Conservation (phyloP, 176 grass and related monocot genomes). For the Areca catechu region DNA sequence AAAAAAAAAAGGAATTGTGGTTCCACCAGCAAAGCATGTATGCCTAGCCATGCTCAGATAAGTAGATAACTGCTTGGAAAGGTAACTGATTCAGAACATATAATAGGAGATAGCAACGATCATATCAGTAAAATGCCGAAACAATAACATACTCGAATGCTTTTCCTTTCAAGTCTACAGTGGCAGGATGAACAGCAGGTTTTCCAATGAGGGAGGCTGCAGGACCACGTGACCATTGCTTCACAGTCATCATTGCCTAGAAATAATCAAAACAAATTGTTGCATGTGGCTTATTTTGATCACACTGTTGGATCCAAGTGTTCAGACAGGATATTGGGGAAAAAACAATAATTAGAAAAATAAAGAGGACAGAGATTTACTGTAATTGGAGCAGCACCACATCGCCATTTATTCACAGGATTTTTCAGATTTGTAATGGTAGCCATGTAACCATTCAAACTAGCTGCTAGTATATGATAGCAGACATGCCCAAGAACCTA, state of each 20-base stretch:
- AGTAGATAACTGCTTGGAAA: no score
- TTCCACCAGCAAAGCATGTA: neutral
- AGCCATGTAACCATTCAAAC: constrained; percentile 94
- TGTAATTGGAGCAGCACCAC: constrained; percentile 91
- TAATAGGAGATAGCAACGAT: neutral
- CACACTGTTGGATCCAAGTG: no score
- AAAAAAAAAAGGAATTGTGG: no score
- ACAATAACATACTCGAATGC: constrained; percentile 74
- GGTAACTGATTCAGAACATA: no score
- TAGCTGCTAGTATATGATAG: constrained; percentile 87
- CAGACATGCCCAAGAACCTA: constrained; percentile 95
- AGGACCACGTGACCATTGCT: constrained; percentile 74
- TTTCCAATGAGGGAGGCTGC: constrained; percentile 68
- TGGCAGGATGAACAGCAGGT: constrained; percentile 86
- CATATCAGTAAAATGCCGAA: neutral
- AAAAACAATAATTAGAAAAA: neutral
- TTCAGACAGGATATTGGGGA: no score
- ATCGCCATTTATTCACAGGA: constrained; percentile 89
- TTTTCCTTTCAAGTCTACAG: constrained; percentile 88
- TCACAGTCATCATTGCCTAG: constrained; percentile 97
- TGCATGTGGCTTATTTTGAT: no score
- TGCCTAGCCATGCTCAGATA: neutral
- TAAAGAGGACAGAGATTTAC: constrained; percentile 19
- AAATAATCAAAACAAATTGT: constrained; percentile 8
- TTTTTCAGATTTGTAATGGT: constrained; percentile 97